Percentiles rank a stretch among this genome's conserved stretches.
Conservation (phyloP, 345 rosid genomes). For the Dovyalis caffra region DNA sequence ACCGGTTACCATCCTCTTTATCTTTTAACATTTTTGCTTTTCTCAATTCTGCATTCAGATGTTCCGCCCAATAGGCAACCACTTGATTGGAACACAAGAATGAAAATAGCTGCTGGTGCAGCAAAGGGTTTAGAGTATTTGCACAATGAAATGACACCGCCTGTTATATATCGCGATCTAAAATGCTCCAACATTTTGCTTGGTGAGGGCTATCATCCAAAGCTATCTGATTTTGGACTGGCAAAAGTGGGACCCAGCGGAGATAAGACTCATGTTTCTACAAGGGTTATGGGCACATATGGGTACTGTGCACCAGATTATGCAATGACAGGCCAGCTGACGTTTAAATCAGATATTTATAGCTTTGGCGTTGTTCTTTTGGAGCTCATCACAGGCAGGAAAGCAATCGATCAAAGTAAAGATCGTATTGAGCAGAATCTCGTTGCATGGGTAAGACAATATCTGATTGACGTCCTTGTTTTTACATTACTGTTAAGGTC, state of each 20-base stretch:
- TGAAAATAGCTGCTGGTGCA: slow-evolving; percentile 52
- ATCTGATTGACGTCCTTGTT: neutral
- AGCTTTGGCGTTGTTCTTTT: slow-evolving; percentile 50
- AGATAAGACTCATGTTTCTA: slow-evolving; percentile 49
- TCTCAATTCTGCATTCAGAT: slow-evolving; percentile 21
- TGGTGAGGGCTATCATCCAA: slow-evolving; percentile 35
- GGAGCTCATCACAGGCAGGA: slow-evolving; percentile 49
- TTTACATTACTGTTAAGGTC: neutral
- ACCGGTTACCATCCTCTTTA: neutral
- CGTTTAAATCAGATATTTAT: slow-evolving; percentile 45
- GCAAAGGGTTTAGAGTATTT: slow-evolving; percentile 46
- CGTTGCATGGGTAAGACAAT: slow-evolving; percentile 43
- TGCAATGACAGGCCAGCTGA: slow-evolving; percentile 50
- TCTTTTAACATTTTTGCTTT: neutral
- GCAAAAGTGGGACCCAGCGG: slow-evolving; percentile 51
- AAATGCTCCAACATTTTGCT: slow-evolving; percentile 48
- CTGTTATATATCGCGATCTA: slow-evolving; percentile 46
- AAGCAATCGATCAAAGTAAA: slow-evolving; percentile 41
- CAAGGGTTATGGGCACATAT: slow-evolving; percentile 57
- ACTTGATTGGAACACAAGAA: slow-evolving; percentile 45
- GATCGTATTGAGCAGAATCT: slow-evolving; percentile 37
- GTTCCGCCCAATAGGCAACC: slow-evolving; percentile 27
- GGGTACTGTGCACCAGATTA: slow-evolving; percentile 54
- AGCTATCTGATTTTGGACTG: slow-evolving; percentile 49
- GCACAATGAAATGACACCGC: slow-evolving; percentile 38